Percentiles rank a stretch among this genome's conserved stretches.
Evolutionary conservation across 345 rosid genomes (phyloP).

Genomic region (Eucalyptus grandis): DNA sequence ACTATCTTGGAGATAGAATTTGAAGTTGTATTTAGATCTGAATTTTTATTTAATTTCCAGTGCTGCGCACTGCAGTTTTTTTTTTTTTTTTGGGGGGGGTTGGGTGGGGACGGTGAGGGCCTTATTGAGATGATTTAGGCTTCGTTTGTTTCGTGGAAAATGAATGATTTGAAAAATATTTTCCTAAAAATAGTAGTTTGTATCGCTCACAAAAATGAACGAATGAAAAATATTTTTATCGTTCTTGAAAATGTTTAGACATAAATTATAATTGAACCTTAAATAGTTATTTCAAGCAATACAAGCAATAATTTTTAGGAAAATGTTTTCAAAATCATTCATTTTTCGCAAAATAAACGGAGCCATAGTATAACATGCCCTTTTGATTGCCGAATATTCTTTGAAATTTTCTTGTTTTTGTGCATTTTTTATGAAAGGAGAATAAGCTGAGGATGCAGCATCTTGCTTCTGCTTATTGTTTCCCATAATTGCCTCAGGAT

Average conservation of each 20-base stretch:
- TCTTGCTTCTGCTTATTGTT: neutral
- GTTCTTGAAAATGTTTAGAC: neutral
- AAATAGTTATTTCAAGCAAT: neutral
- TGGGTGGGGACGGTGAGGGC: neutral
- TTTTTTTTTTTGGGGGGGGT: neutral
- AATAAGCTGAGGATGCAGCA: neutral
- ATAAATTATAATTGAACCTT: neutral
- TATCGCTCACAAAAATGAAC: neutral
- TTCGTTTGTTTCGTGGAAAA: rapidly evolving
- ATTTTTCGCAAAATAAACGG: neutral
- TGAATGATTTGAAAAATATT: neutral
- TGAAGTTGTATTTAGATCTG: neutral
- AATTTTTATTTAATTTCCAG: neutral
- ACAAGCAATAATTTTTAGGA: neutral
- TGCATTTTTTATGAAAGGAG: neutral
- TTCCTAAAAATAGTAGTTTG: neutral
- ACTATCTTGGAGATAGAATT: neutral
- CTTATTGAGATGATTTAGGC: neutral
- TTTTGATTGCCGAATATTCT: neutral
- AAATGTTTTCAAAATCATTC: too few relatives aligned
- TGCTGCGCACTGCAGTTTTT: neutral
- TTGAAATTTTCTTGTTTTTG: neutral
- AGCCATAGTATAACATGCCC: neutral
- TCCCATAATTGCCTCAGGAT: neutral
- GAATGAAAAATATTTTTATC: too few relatives aligned